Evolutionary conservation across 2,329 filamentous ascomycete genomes (phyloP).

Genomic region (Trichoderma arundinaceum): DNA sequence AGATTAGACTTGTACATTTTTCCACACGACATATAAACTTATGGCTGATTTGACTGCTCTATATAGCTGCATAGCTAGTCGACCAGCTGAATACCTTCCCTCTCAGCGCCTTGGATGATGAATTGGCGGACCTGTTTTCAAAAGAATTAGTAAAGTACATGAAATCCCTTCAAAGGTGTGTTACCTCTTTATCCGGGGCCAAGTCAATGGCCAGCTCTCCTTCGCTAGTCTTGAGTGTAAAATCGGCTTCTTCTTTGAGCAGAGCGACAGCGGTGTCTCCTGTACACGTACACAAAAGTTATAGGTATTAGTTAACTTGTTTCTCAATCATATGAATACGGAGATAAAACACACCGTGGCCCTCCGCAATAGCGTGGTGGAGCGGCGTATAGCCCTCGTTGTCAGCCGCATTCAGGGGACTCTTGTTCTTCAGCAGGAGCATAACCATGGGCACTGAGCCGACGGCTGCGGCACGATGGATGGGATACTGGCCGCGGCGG

Average conservation of each 20-base stretch:
- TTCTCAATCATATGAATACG: neutral
- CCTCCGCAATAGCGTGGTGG: constrained; percentile 84
- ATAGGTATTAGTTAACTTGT: neutral
- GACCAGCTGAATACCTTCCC: constrained; percentile 75
- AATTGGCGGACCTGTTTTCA: constrained; percentile 69
- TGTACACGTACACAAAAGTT: neutral
- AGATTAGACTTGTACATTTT: constrained; percentile 24
- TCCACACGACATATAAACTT: constrained; percentile 33
- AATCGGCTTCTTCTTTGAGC: constrained; percentile 83
- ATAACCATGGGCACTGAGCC: constrained; percentile 88
- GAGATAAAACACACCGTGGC: constrained; percentile 59
- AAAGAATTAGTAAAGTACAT: neutral
- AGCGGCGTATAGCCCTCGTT: constrained; percentile 82
- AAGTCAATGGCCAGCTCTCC: constrained; percentile 77
- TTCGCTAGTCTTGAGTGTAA: constrained; percentile 74
- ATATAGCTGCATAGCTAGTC: constrained; percentile 15
- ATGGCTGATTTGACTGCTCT: constrained; percentile 21
- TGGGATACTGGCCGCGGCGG: constrained; percentile 82
- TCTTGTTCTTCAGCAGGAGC: constrained; percentile 75
- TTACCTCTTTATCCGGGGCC: constrained; percentile 83
- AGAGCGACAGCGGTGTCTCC: constrained; percentile 83
- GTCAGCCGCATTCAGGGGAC: constrained; percentile 84
- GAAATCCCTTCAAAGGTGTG: constrained; percentile 36
- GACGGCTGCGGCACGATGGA: constrained; percentile 89
- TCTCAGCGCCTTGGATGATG: constrained; percentile 77